Percentiles rank a stretch among this genome's conserved stretches.
Conservation (phyloP, 1,284 basidiomycete species). For the Apiotrichum domesticum region DNA sequence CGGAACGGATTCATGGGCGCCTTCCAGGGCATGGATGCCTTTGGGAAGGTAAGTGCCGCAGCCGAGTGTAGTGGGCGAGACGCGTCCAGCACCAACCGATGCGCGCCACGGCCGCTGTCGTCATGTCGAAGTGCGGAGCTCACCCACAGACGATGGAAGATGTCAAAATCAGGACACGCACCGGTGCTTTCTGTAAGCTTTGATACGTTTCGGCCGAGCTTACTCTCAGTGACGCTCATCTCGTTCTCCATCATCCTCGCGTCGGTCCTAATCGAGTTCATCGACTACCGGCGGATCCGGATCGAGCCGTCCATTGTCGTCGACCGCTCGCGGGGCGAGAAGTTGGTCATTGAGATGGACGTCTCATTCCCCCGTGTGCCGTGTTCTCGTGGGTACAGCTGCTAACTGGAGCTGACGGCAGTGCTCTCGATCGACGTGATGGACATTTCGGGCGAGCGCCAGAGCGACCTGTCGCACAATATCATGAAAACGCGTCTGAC, state of each 20-base stretch:
- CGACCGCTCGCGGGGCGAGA: conserved; percentile 90
- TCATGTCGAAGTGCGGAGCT: neutral
- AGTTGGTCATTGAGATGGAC: conserved; percentile 84
- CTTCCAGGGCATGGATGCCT: conserved; percentile 71
- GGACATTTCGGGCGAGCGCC: conserved; percentile 95
- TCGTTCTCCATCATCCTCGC: conserved; percentile 86
- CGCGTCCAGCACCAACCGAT: neutral
- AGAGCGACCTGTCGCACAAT: conserved; percentile 83
- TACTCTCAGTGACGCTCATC: conserved; percentile 71
- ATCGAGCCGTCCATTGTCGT: conserved; percentile 86
- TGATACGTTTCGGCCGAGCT: neutral
- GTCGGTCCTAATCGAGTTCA: conserved; percentile 86
- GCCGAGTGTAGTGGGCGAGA: neutral
- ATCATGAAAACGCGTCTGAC: conserved; percentile 76
- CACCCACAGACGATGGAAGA: conserved; percentile 80
- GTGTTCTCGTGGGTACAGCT: conserved; percentile 73
- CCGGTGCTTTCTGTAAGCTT: conserved; percentile 69
- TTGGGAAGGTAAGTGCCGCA: conserved; percentile 72
- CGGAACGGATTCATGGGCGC: conserved; percentile 45
- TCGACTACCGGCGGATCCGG: conserved; percentile 84
- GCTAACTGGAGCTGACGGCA: conserved; percentile 36
- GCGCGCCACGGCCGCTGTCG: too few species aligned
- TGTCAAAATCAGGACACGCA: conserved; percentile 94
- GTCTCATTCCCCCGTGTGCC: conserved; percentile 95
- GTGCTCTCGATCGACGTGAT: conserved; percentile 93